These are phyloP conservation scores for Auricularia cornea DNA, from an alignment of 768 basidiomycete species.

Conservation along the genomic window DNA sequence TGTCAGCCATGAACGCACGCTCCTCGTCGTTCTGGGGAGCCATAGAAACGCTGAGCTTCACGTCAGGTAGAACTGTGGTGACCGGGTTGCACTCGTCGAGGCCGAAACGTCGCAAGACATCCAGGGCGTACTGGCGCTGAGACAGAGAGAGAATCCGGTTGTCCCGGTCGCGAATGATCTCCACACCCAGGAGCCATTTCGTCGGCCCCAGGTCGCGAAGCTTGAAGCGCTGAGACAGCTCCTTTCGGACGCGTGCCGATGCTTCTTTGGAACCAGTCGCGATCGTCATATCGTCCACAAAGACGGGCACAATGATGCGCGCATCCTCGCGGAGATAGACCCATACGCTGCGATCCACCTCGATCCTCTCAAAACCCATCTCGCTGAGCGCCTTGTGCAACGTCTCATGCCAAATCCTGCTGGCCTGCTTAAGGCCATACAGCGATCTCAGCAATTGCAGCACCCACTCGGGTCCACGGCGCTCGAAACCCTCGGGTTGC, in stretches of 20 bases:
- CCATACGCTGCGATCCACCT: slow-evolving; percentile 20
- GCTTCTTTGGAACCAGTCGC: not conserved
- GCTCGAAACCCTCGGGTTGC: slow-evolving; percentile 4
- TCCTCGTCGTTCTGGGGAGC: slow-evolving; percentile 7
- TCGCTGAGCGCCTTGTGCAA: slow-evolving; percentile 20
- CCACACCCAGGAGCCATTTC: slow-evolving; percentile 4
- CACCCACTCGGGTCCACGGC: slow-evolving; percentile 3
- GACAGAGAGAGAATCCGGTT: not conserved
- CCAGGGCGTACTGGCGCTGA: not conserved
- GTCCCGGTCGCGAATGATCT: not conserved
- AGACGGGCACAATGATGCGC: slow-evolving; percentile 10
- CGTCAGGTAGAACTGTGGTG: not conserved
- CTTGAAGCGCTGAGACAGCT: slow-evolving; percentile 21
- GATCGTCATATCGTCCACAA: slow-evolving; percentile 11
- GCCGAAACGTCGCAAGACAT: not conserved
- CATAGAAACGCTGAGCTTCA: slow-evolving; percentile 4
- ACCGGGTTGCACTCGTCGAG: not conserved
- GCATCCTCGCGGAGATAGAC: slow-evolving; percentile 16
- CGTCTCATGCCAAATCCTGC: slow-evolving; percentile 16
- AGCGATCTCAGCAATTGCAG: slow-evolving; percentile 14
- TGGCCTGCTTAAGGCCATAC: slow-evolving; percentile 20
- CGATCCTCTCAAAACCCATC: slow-evolving; percentile 7
- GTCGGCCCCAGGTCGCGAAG: slow-evolving; percentile 11
- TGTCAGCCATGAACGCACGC: slow-evolving; percentile 12
- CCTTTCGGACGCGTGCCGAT: slow-evolving; percentile 10